Evolutionary conservation across 352 stramenopile genomes (phyloP).

Genomic region (Globisporangium middletonii): DNA sequence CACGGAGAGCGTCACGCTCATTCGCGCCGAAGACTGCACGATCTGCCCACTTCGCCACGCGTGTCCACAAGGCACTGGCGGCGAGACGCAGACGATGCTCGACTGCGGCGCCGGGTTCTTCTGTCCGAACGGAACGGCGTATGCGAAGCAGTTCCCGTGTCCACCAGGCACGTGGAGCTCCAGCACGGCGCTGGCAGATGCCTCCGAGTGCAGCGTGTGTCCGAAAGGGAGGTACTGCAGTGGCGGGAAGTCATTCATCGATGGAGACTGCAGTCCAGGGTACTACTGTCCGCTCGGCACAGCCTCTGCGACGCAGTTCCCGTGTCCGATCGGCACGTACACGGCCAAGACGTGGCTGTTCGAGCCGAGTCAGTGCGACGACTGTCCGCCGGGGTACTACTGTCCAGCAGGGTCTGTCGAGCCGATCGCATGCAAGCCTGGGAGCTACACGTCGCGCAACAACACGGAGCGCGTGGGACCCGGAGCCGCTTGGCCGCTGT

Average conservation of each 20-base stretch:
- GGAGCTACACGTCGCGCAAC: slow-evolving; percentile 67
- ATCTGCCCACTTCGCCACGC: slow-evolving; percentile 68
- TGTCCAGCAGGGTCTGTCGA: slow-evolving; percentile 54
- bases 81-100: slow-evolving; percentile 61
- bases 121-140: slow-evolving; percentile 73
- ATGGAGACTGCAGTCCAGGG: slow-evolving; percentile 65
- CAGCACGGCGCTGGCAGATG: slow-evolving; percentile 49
- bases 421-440: slow-evolving; percentile 65
- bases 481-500: slow-evolving; percentile 47
- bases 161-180: slow-evolving; percentile 84
- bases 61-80: slow-evolving; percentile 68
- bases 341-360: slow-evolving; percentile 70
- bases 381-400: slow-evolving; percentile 74
- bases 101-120: slow-evolving; percentile 71
- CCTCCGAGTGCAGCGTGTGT: slow-evolving; percentile 74
- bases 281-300: slow-evolving; percentile 89
- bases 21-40: slow-evolving; percentile 64
- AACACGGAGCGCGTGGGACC: slow-evolving; percentile 66
- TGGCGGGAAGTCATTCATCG: slow-evolving; percentile 69
- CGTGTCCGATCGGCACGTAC: slow-evolving; percentile 83
- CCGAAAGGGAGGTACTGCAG: slow-evolving; percentile 83
- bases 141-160: slow-evolving; percentile 75
- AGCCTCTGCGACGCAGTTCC: slow-evolving; percentile 49
- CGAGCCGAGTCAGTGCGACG: slow-evolving; percentile 66
- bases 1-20: slow-evolving; percentile 59